Base-by-base conservation (phyloP, 169 alveolate genomes). In the Cryptosporidium tyzzeri region DNA sequence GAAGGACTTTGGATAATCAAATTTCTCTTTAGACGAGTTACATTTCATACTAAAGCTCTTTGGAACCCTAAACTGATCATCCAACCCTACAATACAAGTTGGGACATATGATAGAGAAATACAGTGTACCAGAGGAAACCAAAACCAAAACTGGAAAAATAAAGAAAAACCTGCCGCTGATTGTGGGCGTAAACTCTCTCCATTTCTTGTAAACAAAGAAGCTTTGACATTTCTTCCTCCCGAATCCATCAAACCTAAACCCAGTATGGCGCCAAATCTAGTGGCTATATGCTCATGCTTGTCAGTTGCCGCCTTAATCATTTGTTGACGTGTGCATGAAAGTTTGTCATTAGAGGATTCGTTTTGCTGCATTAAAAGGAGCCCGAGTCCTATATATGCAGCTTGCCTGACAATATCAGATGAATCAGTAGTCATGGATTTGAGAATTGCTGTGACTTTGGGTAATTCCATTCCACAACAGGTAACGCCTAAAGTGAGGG, bases 401-500 rank as follows among this genome's bases (percentile, higher is more conserved):
- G 98, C 99, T 91, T 98, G 98, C 75, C 99, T 93, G 18, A 98
- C 99, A 93, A 98, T 97, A 84, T 98, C 99, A 23, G 97, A 95
- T 31, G 97, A 93, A 86, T 98, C 99, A 6, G 97, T 91, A 61
- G 97, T 92, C 84, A 98, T 93, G 1, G 98, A 97, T 87, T 96
- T 97, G 10, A 98, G 94, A 37, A 97, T 94, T 50, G 95, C 93
- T 53, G 96, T 93, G 1, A 99, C 99, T 39, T 97, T 98, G 35
- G 91, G 93, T 71, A 92, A 86, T 0, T 97, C 98, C 14, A 97
- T 93, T 29, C 99, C 99, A 16, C 99, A 98, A 75, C 99, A 97
- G 7, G 98, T 98, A 50, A 98, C 96, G 16, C 99, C 99, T 59
- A 98, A 91, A 0, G 99, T 99, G 73, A 98, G 71, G 1, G 99